phyloP scores from a whole-genome alignment of 441 rosid species.

The Sinapis alba region DNA sequence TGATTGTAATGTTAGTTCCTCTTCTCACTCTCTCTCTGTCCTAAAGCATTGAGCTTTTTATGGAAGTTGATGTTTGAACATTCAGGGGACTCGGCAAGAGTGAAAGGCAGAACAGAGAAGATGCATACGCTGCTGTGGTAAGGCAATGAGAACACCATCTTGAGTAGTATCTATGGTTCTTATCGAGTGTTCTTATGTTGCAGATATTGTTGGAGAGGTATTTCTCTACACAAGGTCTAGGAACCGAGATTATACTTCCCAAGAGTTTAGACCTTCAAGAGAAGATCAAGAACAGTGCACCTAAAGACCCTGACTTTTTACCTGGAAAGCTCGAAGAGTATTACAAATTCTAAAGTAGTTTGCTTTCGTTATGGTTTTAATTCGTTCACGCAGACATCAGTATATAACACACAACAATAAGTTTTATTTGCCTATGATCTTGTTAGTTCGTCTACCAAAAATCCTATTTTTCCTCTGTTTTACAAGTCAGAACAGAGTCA shows the following conservation, averaged over 20 bases:
- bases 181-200: constrained; percentile 36
- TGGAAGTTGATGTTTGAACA: constrained; percentile 10
- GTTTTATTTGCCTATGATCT: background rate
- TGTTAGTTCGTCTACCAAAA: background rate
- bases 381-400: background rate
- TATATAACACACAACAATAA: background rate
- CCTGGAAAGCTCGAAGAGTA: constrained; percentile 39
- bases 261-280: constrained; percentile 70
- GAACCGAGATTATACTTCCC: constrained; percentile 73
- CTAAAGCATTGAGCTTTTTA: too few species aligned
- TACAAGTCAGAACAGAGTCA: background rate
- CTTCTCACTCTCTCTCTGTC: background rate
- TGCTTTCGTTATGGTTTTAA: background rate
- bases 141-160: constrained; percentile 22
- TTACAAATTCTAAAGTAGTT: constrained; percentile 22
- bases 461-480: background rate
- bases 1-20: constrained; percentile 65
- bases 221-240: constrained; percentile 60
- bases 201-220: constrained; percentile 88
- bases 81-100: constrained; percentile 49
- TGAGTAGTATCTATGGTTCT: background rate
- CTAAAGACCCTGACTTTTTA: constrained; percentile 54
- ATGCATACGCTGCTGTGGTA: constrained; percentile 47
- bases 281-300: constrained; percentile 61
- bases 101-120: background rate